Conservation (phyloP, 495 filamentous ascomycete species). For the Amniculicola lignicola region DNA sequence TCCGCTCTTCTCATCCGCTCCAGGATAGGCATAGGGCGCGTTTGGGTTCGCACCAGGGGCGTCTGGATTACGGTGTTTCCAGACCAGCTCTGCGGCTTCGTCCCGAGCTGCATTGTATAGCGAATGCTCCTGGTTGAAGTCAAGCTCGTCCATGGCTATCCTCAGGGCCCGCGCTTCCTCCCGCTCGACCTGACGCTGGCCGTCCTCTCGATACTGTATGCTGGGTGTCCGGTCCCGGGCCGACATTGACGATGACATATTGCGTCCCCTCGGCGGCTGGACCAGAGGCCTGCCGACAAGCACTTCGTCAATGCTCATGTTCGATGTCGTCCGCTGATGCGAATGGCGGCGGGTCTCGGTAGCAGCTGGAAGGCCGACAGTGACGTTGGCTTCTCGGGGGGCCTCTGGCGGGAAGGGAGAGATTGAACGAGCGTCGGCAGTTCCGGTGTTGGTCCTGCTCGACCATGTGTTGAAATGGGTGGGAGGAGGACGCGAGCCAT, state of each 20-base stretch:
- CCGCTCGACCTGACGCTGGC: constrained; percentile 79
- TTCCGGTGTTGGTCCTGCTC: constrained; percentile 49
- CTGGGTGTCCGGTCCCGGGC: constrained; percentile 18
- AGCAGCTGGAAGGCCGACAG: constrained; percentile 9
- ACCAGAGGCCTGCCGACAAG: constrained; percentile 29
- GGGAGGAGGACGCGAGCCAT: constrained; percentile 33
- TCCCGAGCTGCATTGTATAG: constrained; percentile 74
- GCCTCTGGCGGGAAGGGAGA: constrained; percentile 27
- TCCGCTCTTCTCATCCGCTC: constrained; percentile 59
- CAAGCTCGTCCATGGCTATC: constrained; percentile 77
- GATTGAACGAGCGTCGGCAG: constrained; percentile 18
- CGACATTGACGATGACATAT: constrained; percentile 10
- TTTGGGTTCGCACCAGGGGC: constrained; percentile 53
- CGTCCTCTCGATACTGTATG: constrained; percentile 72
- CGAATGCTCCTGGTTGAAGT: constrained; percentile 64
- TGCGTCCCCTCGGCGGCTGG: constrained; percentile 24
- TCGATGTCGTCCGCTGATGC: constrained; percentile 26
- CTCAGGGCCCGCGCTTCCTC: constrained; percentile 76
- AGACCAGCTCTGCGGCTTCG: constrained; percentile 84
- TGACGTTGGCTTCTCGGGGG: constrained; percentile 22
- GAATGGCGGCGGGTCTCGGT: constrained; percentile 3
- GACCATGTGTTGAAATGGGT: constrained; percentile 75
- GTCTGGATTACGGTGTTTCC: constrained; percentile 71
- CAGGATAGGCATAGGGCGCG: constrained; percentile 60
- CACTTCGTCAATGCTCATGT: constrained; percentile 30